Base-by-base conservation (phyloP, 2,329 filamentous ascomycete genomes). In the Penicillium sp. region DNA sequence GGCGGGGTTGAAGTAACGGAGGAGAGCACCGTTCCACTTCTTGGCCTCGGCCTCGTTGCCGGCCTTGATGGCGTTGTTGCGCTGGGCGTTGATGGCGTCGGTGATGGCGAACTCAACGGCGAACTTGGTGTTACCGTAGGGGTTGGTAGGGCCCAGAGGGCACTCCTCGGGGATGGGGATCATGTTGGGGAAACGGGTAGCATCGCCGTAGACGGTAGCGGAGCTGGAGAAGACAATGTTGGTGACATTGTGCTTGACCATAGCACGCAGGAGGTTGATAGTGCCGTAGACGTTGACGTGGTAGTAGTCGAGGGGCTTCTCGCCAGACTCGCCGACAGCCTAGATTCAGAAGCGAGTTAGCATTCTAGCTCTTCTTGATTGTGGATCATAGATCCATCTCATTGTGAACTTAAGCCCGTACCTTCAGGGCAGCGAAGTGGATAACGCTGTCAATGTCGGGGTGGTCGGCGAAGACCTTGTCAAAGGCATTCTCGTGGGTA, bases 171-270 rank as follows among this genome's bases (percentile, higher is more conserved):
- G 95, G 71, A 99, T 99, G 63, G 95, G 95, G 65, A 99, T 99
- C 95, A 99, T 99, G 83, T 96, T 89, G 66, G 90, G 87, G 79
- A 97, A 91, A 73, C 92, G 90, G 46, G 95, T 98, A 53, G 93
- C 95, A 78, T 99, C 96, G 73, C 95, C 95, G 77, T 99, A 99
- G 33, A 99, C 95, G 66, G 96, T 99, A 33, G 95, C 95, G 1
- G 93, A 97, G 61, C 92, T 97, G 59, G 93, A 98, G 81, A 99
- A 99, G 78, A 99, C 95, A 70, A 99, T 95, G 82, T 96, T 98
- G 79, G 86, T 86, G 67, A 99, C 93, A 78, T 93, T 89, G 83
- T 97, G 87, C 76, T 87, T 88, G 72, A 86, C 84, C 92, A 99
- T 98, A 71, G 88, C 87, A 63, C 87, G 85, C 61, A 99, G 85